Evolutionary conservation across 805 yeast genomes (phyloP), one percentile per base, ranked within the genome.

Genomic region (Starmerella powellii): DNA sequence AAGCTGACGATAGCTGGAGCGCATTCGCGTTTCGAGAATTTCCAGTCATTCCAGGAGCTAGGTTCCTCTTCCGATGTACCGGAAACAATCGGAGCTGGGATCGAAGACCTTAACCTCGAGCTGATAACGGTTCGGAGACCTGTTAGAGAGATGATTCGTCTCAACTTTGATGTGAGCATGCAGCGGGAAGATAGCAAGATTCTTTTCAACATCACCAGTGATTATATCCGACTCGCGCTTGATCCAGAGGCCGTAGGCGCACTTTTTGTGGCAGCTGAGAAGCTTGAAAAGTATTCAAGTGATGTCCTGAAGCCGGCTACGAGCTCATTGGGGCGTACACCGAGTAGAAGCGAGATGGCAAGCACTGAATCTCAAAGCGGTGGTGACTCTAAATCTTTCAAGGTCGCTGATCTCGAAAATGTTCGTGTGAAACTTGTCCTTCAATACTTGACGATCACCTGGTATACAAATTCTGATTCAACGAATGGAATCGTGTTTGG

Each of bases 401-500:
- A 16, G 16, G 16, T 45, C 2, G 19, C 34, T 1, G 41, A 27
- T 12, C 43, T 50, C 20, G 38, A 34, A 31, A 44, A 43, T 13
- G 38, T 49, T 27, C 38, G 47, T 2, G 38, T 45, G 8, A 33
- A 37, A 29, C 34, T 43, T 5, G 40, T 50, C 4, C 40, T 57
- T 30, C 39, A 76, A 50, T 73, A 79, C 48, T 66, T 81, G 45
- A 80, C 93, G 47, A 45, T 80, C 27, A 94, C 95, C 0, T 84
- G 94, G 86, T 56, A 80, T 16, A 46, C 51, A 6, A 34, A 30
- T 13, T 4, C 44, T 3, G 35, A 34, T 11, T 41, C 47, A 0
- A 37, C 67, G 18, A 85, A 85, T 0, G 95, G 95, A 10, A 55
- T 84, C n/a, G 76, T 81, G 30, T 47, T 76, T 24, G 96, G 96